phyloP scores from a whole-genome alignment of 805 yeast species.

The Starmerella potacharoeniae region DNA sequence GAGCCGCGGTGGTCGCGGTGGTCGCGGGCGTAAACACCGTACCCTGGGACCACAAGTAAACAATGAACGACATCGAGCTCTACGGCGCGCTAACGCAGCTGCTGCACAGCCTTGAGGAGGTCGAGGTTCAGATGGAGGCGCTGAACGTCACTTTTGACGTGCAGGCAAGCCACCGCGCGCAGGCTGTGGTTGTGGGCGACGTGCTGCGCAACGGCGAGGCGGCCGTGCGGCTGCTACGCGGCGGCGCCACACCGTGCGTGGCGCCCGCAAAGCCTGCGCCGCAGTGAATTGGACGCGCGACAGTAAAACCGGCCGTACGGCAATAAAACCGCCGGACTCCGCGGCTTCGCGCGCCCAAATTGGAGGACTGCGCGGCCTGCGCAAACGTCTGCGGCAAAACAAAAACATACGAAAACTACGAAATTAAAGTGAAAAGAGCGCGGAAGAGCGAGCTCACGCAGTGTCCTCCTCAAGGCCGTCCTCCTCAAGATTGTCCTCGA shows the following conservation, averaged over 20 bases:
- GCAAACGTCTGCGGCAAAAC: neutral
- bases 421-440: neutral
- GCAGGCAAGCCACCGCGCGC: slow-evolving; percentile 3
- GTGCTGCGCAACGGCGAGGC: slow-evolving; percentile 2
- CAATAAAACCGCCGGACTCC: neutral
- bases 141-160: neutral
- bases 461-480: too few species aligned
- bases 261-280: neutral
- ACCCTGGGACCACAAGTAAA: neutral
- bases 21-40: neutral
- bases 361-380: too few species aligned
- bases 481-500: too few species aligned
- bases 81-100: neutral
- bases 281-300: too few species aligned
- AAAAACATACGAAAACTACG: neutral
- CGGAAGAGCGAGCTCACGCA: too few species aligned
- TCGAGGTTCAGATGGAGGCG: neutral
- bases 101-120: neutral
- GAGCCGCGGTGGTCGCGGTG: neutral
- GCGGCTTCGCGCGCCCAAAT: too few species aligned
- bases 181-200: neutral
- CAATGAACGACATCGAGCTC: neutral
- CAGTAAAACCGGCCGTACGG: too few species aligned
- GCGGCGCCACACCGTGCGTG: slow-evolving; percentile 1
- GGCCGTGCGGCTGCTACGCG: neutral